Evolutionary conservation across 257 asterid genomes (phyloP).

Genomic region (Solanum habrochaites): DNA sequence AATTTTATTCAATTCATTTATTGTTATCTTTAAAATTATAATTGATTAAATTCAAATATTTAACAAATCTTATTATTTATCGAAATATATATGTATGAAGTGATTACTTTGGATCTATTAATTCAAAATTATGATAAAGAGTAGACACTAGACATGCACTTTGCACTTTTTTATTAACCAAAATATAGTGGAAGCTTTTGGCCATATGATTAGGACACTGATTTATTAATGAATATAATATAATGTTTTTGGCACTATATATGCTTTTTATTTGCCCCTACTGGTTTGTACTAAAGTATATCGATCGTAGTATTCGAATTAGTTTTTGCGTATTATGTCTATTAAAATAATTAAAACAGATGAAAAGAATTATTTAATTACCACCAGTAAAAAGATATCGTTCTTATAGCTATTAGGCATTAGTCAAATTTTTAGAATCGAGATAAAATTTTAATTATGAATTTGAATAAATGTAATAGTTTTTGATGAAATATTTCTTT

Average conservation of each 20-base stretch:
- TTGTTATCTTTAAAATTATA: neutral
- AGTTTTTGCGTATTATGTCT: neutral
- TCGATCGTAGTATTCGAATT: rapidly evolving
- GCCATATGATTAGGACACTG: neutral
- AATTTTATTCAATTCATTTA: rapidly evolving
- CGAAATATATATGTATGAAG: neutral
- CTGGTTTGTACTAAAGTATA: neutral
- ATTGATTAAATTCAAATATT: neutral
- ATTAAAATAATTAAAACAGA: too few relatives aligned
- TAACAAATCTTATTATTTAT: neutral
- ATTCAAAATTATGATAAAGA: neutral
- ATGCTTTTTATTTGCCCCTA: neutral
- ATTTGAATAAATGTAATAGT: too few relatives aligned
- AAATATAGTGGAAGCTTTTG: neutral
- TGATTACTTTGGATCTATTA: neutral
- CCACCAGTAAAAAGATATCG: neutral
- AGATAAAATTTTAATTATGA: neutral
- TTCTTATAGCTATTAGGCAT: neutral
- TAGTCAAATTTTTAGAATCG: neutral
- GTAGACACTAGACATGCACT: neutral
- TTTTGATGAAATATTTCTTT: too few relatives aligned
- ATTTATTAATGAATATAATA: neutral
- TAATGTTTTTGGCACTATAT: neutral
- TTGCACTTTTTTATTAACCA: neutral
- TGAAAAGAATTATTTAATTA: too few relatives aligned